Conservation (phyloP, 2,329 filamentous ascomycete species). For the Cadophora gregata region DNA sequence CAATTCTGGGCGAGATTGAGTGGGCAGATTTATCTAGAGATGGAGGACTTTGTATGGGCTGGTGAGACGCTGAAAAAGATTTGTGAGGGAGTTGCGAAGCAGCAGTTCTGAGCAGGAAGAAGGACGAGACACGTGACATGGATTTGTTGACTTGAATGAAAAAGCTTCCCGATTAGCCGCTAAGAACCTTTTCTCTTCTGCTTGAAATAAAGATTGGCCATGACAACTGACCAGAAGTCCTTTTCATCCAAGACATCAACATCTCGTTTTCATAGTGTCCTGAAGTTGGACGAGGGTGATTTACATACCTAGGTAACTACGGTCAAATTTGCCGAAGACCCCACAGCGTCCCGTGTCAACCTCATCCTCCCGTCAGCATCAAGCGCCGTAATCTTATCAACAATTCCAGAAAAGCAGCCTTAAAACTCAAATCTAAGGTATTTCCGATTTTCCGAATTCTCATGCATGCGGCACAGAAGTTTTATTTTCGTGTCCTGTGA, state of each 20-base stretch:
- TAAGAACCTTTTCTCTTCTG: background rate
- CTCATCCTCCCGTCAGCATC: background rate
- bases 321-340: background rate
- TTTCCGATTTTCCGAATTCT: background rate
- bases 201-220: background rate
- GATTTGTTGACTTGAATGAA: background rate
- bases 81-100: slow-evolving; percentile 56
- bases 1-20: slow-evolving; percentile 76
- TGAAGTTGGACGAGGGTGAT: background rate
- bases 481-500: background rate
- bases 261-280: background rate
- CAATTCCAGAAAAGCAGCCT: background rate
- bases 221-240: no score
- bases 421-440: background rate
- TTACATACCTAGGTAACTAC: no score
- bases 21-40: slow-evolving; percentile 83
- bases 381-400: background rate
- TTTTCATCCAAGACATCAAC: background rate
- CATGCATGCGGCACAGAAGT: background rate
- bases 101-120: slow-evolving; percentile 36
- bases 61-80: slow-evolving; percentile 53
- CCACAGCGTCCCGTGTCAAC: background rate
- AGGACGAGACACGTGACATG: background rate
- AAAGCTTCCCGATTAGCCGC: background rate
- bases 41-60: slow-evolving; percentile 77